Conservation (phyloP, 192 early-diverging fungal genomes). For the Borealophlyctis nickersoniae region DNA sequence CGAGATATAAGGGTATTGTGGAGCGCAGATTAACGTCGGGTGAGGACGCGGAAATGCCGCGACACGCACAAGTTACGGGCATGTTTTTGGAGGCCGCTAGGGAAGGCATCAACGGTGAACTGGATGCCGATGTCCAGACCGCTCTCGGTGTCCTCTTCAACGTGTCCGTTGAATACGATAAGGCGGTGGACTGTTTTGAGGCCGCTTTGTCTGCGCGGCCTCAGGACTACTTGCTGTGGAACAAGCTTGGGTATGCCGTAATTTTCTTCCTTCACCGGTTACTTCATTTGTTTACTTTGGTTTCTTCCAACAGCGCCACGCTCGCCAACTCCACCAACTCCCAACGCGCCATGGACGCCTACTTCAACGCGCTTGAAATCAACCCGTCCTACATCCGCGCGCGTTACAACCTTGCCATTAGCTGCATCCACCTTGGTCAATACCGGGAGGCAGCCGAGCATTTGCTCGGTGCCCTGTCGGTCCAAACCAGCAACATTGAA, state of each 20-base stretch:
- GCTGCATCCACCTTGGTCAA: conserved; percentile 83
- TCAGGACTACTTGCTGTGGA: conserved; percentile 91
- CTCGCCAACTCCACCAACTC: conserved; percentile 84
- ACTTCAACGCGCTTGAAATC: conserved; percentile 89
- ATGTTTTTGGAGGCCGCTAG: conserved; percentile 81
- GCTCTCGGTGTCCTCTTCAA: conserved; percentile 95
- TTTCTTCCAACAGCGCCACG: conserved; percentile 57
- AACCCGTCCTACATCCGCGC: conserved; percentile 95
- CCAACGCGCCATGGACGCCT: conserved; percentile 82
- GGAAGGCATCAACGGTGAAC: conserved; percentile 39
- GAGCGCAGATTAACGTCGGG: conserved; percentile 5
- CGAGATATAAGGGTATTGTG: conserved; percentile 61
- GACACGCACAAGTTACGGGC: conserved; percentile 70
- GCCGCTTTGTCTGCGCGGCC: conserved; percentile 83
- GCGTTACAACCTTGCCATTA: conserved; percentile 92
- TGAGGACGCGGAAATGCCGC: conserved; percentile 36
- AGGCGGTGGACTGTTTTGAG: conserved; percentile 97
- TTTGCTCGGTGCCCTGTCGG: conserved; percentile 78
- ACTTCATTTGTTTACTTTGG: conserved; percentile 1
- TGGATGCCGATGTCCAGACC: conserved; percentile 91
- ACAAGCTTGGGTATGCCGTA: conserved; percentile 74
- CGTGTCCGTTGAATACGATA: conserved; percentile 86
- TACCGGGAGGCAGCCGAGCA: conserved; percentile 91
- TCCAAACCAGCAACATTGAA: conserved; percentile 59
- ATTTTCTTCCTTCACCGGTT: neutral